These are phyloP conservation scores for Takakia lepidozioides DNA, from an alignment of 225 moss, liverwort and hornwort genomes.

Conservation along the genomic window DNA sequence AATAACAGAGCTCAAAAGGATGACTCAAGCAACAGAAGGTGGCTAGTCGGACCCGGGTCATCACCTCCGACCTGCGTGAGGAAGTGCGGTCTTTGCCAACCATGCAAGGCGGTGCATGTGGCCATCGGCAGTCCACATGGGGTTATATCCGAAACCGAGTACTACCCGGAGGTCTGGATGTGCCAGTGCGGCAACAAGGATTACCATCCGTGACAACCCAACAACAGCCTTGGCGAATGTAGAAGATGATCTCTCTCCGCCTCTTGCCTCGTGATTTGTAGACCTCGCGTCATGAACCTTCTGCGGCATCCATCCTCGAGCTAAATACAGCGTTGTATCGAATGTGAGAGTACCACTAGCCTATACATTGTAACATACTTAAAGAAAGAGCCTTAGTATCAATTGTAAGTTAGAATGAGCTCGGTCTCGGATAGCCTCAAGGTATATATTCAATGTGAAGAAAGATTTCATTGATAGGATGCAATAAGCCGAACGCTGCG, in stretches of 20 bases:
- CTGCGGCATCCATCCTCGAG: no score
- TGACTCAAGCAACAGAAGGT: conserved; percentile 22
- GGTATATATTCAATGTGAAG: neutral
- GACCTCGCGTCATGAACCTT: no score
- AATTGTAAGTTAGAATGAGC: no score
- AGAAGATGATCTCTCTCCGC: conserved; percentile 1
- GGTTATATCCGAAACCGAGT: conserved; percentile 57
- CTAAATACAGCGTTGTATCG: neutral
- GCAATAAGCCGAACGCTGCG: neutral
- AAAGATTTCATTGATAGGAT: neutral
- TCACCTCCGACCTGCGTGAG: conserved; percentile 46
- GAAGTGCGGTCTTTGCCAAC: conserved; percentile 42
- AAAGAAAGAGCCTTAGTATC: no score
- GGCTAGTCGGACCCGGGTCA: conserved; percentile 35
- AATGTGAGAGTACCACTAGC: neutral
- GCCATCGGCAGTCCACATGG: conserved; percentile 55
- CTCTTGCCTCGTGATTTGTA: no score
- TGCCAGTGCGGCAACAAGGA: conserved; percentile 56
- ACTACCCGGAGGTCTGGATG: conserved; percentile 69
- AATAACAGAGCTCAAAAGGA: no score
- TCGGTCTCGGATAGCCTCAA: neutral
- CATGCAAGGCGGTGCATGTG: conserved; percentile 56
- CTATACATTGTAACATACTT: conserved; percentile 3
- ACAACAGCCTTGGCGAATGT: neutral
- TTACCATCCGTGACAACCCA: conserved; percentile 40